Percentiles rank a stretch among this genome's conserved stretches.
These are phyloP conservation scores for Acephala macrosclerotiorum DNA, from an alignment of 2,329 filamentous ascomycete species.

Conservation along the genomic window DNA sequence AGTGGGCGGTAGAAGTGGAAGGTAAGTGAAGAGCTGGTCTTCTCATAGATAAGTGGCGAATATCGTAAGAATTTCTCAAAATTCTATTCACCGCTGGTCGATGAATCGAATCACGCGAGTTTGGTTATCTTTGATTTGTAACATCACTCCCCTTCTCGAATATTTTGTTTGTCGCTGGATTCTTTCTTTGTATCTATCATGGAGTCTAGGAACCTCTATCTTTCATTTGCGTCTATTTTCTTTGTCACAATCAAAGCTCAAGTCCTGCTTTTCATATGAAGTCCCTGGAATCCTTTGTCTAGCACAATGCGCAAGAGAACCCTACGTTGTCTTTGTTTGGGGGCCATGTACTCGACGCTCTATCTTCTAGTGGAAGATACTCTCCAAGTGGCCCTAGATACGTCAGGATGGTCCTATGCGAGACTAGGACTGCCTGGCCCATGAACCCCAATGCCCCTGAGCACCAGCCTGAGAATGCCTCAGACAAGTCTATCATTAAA, in stretches of 20 bases:
- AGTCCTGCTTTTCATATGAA: background rate
- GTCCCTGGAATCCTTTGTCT: background rate
- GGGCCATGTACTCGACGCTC: background rate
- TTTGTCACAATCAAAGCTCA: background rate
- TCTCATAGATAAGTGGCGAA: background rate
- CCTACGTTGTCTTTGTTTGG: background rate
- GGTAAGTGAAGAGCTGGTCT: background rate
- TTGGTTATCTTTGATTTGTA: too few species aligned
- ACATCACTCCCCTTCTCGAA: background rate
- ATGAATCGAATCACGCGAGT: too few species aligned
- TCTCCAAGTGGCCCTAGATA: background rate
- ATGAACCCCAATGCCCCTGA: conserved; percentile 32
- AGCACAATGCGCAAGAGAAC: background rate
- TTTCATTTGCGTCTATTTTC: background rate
- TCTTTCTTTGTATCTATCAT: background rate
- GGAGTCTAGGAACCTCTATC: background rate
- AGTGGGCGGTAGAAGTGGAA: background rate
- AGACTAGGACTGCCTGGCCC: background rate
- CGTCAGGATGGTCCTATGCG: background rate
- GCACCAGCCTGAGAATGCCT: conserved; percentile 18
- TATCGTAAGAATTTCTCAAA: background rate
- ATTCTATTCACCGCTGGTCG: too few species aligned
- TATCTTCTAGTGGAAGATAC: background rate
- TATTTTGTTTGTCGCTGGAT: background rate
- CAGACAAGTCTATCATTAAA: conserved; percentile 16